Evolutionary conservation across 139 green algal species (phyloP).

Genomic region (Pleodorina starrii): DNA sequence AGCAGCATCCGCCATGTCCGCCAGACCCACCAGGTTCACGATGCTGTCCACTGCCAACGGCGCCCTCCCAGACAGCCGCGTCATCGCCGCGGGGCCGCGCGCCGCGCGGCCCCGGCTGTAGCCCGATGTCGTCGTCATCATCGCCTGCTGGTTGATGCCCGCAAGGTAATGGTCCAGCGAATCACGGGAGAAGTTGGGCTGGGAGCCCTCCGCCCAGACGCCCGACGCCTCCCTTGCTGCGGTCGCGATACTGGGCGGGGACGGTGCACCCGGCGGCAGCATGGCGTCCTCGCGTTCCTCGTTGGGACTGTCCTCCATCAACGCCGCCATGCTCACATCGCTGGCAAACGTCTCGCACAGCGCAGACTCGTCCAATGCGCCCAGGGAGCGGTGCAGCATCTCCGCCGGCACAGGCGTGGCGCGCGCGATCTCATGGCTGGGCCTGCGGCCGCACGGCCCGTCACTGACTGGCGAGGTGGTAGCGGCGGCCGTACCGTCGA

Average conservation of each 20-base stretch:
- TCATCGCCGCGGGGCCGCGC: neutral
- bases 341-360: neutral
- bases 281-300: neutral
- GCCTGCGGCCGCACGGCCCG: no score
- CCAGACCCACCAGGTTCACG: neutral
- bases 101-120: neutral
- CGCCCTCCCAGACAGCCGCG: neutral
- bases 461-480: no score
- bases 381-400: neutral
- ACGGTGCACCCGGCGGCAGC: neutral
- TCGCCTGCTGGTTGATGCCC: neutral
- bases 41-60: neutral
- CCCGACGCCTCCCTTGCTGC: neutral
- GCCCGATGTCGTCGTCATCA: neutral
- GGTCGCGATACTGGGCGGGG: neutral
- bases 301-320: neutral
- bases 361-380: neutral
- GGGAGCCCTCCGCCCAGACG: slow-evolving; percentile 2
- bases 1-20: neutral
- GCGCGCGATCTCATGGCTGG: no score
- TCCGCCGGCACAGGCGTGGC: no score
- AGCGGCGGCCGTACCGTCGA: no score
- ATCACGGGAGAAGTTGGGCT: neutral
- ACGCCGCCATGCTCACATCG: neutral
- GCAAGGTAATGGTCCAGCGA: slow-evolving; percentile 38